Evolutionary conservation across 495 filamentous ascomycete genomes (phyloP).

Genomic region (Penicillium nucicola): DNA sequence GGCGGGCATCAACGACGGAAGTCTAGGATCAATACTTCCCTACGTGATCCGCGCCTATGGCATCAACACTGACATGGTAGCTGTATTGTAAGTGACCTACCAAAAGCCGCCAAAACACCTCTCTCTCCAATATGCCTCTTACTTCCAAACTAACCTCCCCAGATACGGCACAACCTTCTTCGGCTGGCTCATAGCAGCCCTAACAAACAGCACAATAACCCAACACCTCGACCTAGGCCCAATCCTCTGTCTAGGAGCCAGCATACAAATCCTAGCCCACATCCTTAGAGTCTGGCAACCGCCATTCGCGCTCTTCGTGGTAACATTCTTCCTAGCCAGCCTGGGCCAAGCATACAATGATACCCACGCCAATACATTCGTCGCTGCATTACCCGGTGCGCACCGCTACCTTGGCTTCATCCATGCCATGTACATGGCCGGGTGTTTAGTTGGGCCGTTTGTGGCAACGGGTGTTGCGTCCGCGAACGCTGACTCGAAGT

Average conservation of each 20-base stretch:
- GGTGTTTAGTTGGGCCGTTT: conserved; percentile 30
- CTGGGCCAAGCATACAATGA: conserved; percentile 35
- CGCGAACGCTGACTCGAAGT: conserved; percentile 13
- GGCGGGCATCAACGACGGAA: conserved; percentile 44
- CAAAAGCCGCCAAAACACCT: too few species aligned
- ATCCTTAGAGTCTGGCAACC: conserved; percentile 26
- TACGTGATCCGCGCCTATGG: conserved; percentile 49
- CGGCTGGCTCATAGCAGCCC: conserved; percentile 32
- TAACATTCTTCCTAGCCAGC: conserved; percentile 31
- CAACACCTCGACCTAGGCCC: conserved; percentile 27
- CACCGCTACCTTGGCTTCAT: conserved; percentile 35
- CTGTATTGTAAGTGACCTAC: conserved; percentile 22
- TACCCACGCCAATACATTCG: conserved; percentile 33
- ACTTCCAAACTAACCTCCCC: not conserved
- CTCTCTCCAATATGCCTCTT: too few species aligned
- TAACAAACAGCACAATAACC: conserved; percentile 25
- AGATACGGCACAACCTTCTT: conserved; percentile 30
- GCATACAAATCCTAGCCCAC: conserved; percentile 27
- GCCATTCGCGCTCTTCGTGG: conserved; percentile 24
- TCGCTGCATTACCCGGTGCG: conserved; percentile 20
- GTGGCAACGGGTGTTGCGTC: conserved; percentile 28
- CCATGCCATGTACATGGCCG: conserved; percentile 36
- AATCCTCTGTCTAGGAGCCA: conserved; percentile 21
- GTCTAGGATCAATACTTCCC: conserved; percentile 51
- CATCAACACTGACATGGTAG: conserved; percentile 41